Evolutionary conservation across 2,329 filamentous ascomycete species (phyloP), one percentile per base, ranked within the genome.

Genomic region (Aureobasidium sp.): DNA sequence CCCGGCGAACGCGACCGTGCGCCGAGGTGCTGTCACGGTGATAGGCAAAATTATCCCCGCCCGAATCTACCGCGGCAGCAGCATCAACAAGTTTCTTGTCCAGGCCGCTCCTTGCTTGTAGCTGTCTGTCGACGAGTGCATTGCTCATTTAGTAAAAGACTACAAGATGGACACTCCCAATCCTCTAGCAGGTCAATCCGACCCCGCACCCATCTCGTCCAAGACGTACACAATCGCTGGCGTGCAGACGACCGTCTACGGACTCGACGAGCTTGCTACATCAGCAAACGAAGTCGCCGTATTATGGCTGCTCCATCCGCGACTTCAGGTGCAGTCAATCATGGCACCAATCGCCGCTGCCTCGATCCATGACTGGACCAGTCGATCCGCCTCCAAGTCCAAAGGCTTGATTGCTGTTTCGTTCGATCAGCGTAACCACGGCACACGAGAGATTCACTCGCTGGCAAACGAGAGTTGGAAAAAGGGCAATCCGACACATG

Each of bases 401-500:
- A 77, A 79, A 63, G 89, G 88, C 0, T 75, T 97, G 44, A 86
- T 97, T 55, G 91, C 90, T 2, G 83, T 92, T 14, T 84, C 88
- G 2, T 96, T 96, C 74, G 94, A 97, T 76, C 91, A 96, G 78
- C 84, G 93, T 49, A 97, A 97, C 74, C 94, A 97, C 75, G 94
- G 94, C 29, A 82, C 83, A 2, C 80, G 94, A 61, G 75, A 86
- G 63, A 83, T 93, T 1, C 81, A 87, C 68, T 76, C 82, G 8
- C 67, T 81, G 20, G 85, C 88, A 29, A 97, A 97, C 72, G 80
- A 87, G 67, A 81, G 87, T 4, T 97, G 92, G 93, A 82, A 84
- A 47, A 76, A 84, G 41, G 91, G 91, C 34, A 96, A 97, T 71
- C 78, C 82, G 8, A 83, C 81, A 7, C 94, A 97, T 77, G 93